Conservation (phyloP, 164 flowering plant genomes). For the Vitis riparia region DNA sequence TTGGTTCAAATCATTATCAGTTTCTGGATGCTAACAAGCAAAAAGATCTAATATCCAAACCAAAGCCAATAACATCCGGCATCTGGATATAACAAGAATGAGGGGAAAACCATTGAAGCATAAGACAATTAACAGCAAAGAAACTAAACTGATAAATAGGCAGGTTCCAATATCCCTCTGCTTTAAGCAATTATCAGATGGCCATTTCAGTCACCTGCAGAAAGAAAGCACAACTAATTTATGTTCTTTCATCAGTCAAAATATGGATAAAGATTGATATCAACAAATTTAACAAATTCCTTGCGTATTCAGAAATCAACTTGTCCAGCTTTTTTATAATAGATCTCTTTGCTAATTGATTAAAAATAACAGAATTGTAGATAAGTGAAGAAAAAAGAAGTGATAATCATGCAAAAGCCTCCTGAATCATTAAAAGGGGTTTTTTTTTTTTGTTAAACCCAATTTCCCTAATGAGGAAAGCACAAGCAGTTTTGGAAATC, state of each 20-base stretch:
- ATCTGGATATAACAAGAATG: neutral
- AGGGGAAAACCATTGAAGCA: neutral
- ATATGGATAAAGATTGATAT: neutral
- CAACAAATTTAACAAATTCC: neutral
- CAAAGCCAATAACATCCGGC: constrained; percentile 2
- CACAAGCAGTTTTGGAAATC: too few relatives aligned
- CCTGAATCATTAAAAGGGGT: too few relatives aligned
- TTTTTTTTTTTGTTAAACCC: too few relatives aligned
- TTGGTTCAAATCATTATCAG: neutral
- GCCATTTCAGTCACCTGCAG: constrained; percentile 1
- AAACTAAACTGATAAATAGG: neutral
- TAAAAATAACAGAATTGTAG: too few relatives aligned
- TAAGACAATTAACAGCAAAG: neutral
- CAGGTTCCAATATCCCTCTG: neutral
- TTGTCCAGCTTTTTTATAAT: neutral
- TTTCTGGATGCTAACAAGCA: constrained; percentile 1
- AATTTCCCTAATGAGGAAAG: too few relatives aligned
- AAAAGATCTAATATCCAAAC: neutral
- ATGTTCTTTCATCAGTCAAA: neutral
- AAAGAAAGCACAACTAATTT: neutral
- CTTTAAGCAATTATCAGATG: neutral
- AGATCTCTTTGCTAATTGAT: neutral
- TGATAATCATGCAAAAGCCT: too few relatives aligned
- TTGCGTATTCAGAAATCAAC: neutral
- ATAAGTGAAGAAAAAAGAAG: too few relatives aligned